These are phyloP conservation scores for Euphrasia confusa DNA, from an alignment of 257 asterid genomes.

Conservation along the genomic window DNA sequence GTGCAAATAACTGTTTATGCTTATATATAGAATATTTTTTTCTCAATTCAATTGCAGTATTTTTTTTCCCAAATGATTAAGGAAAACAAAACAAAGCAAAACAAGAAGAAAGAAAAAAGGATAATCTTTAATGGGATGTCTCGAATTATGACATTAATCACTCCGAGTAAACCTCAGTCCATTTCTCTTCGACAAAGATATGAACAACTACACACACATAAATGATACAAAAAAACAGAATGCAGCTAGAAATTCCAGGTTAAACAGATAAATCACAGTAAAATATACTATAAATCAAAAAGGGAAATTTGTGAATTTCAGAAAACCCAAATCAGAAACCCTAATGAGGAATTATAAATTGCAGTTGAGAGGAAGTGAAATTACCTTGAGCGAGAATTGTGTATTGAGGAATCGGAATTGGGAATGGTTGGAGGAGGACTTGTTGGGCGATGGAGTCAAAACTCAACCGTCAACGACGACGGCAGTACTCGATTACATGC, in stretches of 20 bases:
- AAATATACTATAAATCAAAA: background rate
- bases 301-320: background rate
- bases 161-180: background rate
- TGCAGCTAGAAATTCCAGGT: slow-evolving; percentile 22
- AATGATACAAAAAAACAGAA: background rate
- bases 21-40: background rate
- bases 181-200: background rate
- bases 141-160: background rate
- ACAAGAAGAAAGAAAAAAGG: no score
- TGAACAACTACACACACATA: background rate
- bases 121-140: no score
- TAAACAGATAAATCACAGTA: background rate
- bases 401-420: no score
- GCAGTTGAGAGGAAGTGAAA: background rate
- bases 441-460: slow-evolving; percentile 17
- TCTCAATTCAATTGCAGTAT: slow-evolving; percentile 15
- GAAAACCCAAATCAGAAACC: slow-evolving; percentile 23
- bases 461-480: slow-evolving; percentile 23
- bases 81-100: no score
- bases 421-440: background rate
- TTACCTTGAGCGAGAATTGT: slow-evolving; percentile 22
- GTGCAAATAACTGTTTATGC: no score
- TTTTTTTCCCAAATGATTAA: background rate
- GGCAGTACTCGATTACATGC: slow-evolving; percentile 19
- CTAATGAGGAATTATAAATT: slow-evolving; percentile 5